Conservation (phyloP, 1,139 yeast genomes). For the Suhomyces wounanorum region DNA sequence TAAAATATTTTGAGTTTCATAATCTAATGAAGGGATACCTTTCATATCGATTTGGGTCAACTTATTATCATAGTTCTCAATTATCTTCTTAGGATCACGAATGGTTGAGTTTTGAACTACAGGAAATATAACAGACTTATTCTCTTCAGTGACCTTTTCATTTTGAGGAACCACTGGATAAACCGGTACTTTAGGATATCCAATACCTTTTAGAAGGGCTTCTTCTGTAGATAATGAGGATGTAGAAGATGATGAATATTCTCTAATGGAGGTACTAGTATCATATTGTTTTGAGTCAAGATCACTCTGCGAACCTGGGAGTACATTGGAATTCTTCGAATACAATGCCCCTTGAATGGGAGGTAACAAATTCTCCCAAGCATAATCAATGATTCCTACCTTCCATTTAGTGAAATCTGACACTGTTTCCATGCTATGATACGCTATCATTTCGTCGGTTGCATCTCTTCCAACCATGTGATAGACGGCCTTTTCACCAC, state of each 20-base stretch:
- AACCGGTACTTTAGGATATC: conserved; percentile 38
- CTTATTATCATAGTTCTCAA: conserved; percentile 58
- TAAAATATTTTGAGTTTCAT: conserved; percentile 60
- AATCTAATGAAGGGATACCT: conserved; percentile 64
- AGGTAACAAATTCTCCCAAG: conserved; percentile 77
- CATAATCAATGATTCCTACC: conserved; percentile 61
- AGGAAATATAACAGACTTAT: conserved; percentile 42
- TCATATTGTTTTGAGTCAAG: conserved; percentile 15
- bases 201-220: conserved; percentile 24
- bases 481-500: conserved; percentile 81
- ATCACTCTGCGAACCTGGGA: background rate
- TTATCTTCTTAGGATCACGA: conserved; percentile 55
- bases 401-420: conserved; percentile 52
- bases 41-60: conserved; percentile 56
- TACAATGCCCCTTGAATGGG: conserved; percentile 85
- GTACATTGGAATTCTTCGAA: conserved; percentile 16
- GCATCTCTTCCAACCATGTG: conserved; percentile 92
- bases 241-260: conserved; percentile 18
- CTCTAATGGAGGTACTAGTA: conserved; percentile 17
- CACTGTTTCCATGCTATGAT: conserved; percentile 65
- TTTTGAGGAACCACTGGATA: conserved; percentile 55
- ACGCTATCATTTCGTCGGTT: conserved; percentile 85
- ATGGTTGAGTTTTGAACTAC: conserved; percentile 34
- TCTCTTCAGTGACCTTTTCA: conserved; percentile 37
- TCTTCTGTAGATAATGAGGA: conserved; percentile 4